These are phyloP conservation scores for Metarhizium album DNA, from an alignment of 2,329 filamentous ascomycete species.

Conservation along the genomic window DNA sequence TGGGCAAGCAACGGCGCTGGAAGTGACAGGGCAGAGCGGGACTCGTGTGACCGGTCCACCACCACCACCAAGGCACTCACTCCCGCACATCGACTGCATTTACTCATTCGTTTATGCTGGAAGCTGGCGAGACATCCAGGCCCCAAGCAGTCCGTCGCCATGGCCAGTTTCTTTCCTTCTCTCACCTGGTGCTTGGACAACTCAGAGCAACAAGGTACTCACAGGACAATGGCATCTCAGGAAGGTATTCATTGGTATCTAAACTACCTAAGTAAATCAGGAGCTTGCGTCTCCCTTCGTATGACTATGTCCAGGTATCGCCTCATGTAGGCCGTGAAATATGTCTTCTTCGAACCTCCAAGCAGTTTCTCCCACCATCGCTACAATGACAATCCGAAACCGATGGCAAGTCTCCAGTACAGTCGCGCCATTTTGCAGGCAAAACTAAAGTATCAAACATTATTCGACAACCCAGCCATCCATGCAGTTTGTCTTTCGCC, in stretches of 20 bases:
- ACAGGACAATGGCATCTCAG: background rate
- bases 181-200: no score
- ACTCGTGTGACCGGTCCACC: no score
- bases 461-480: background rate
- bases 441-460: background rate
- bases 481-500: background rate
- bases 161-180: no score
- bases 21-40: no score
- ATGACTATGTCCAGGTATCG: conserved; percentile 9
- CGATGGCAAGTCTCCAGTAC: background rate
- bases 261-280: conserved; percentile 15
- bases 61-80: no score
- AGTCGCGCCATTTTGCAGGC: background rate
- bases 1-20: no score
- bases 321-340: conserved; percentile 4
- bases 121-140: no score
- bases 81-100: no score
- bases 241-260: conserved; percentile 13
- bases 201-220: background rate
- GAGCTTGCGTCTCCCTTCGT: conserved; percentile 7
- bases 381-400: background rate
- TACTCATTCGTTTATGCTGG: no score
- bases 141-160: no score
- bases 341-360: conserved; percentile 10
- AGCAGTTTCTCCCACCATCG: background rate